These are phyloP conservation scores for Wallacemonas sp. DNA, from an alignment of 208 protist species.

Conservation along the genomic window DNA sequence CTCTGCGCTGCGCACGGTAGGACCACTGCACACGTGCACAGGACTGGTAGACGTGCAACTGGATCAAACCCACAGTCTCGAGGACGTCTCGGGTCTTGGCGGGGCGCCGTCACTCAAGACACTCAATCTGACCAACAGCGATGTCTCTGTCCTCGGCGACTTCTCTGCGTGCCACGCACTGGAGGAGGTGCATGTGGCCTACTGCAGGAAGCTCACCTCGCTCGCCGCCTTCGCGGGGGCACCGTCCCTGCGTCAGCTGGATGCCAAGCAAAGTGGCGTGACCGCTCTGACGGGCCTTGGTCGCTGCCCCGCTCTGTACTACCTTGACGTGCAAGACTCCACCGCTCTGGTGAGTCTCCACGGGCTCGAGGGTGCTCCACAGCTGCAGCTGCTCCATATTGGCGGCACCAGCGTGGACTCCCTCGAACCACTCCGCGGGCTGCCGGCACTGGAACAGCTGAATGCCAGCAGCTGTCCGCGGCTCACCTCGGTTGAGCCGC, in stretches of 20 bases:
- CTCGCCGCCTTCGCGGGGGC: background rate
- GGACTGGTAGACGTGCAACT: conserved; percentile 1
- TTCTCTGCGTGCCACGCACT: background rate
- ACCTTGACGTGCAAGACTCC: background rate
- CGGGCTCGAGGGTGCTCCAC: background rate
- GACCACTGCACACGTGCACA: background rate
- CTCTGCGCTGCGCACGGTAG: background rate
- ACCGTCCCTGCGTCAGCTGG: background rate
- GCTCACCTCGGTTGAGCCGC: conserved; percentile 4
- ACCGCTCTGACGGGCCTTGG: background rate
- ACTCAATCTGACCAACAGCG: background rate
- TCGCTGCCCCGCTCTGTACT: background rate
- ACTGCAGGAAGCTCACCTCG: background rate
- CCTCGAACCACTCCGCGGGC: background rate
- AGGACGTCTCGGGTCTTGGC: conserved; percentile 3
- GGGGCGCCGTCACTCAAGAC: background rate
- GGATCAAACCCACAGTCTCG: background rate
- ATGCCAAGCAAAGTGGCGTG: background rate
- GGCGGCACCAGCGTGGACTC: background rate
- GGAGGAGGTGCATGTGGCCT: background rate
- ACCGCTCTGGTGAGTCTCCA: background rate
- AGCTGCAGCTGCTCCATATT: background rate
- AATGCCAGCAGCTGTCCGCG: background rate
- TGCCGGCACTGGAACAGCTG: background rate
- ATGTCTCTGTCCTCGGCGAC: background rate